These are phyloP conservation scores for Suillus americanus DNA, from an alignment of 768 basidiomycete genomes.

Conservation along the genomic window DNA sequence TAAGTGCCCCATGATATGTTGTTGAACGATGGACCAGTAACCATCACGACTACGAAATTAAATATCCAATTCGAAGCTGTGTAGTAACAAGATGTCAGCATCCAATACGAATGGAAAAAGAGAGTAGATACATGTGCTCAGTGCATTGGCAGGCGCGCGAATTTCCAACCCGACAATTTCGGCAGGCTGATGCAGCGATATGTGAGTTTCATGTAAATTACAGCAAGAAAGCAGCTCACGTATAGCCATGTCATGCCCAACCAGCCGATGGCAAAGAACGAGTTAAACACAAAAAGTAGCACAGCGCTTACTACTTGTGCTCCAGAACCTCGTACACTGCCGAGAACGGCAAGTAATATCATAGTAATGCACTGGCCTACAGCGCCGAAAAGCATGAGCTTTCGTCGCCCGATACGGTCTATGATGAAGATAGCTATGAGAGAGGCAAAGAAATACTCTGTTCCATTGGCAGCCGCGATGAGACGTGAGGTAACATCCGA, in stretches of 20 bases:
- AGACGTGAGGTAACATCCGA: slow-evolving; percentile 58
- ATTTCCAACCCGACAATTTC: slow-evolving; percentile 64
- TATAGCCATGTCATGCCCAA: slow-evolving; percentile 73
- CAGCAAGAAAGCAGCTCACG: slow-evolving; percentile 32
- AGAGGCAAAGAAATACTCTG: slow-evolving; percentile 72
- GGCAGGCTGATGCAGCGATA: slow-evolving; percentile 43
- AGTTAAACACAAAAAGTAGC: slow-evolving; percentile 68
- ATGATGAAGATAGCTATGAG: slow-evolving; percentile 70
- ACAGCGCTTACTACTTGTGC: slow-evolving; percentile 53
- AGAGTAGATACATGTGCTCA: slow-evolving; percentile 46
- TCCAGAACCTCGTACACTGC: slow-evolving; percentile 47
- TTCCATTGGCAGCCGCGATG: slow-evolving; percentile 66
- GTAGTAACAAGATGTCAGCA: not conserved
- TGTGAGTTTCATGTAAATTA: not conserved
- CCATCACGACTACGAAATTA: slow-evolving; percentile 60
- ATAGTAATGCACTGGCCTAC: slow-evolving; percentile 57
- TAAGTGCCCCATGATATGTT: slow-evolving; percentile 61
- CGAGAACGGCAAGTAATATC: slow-evolving; percentile 58
- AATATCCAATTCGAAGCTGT: slow-evolving; percentile 51
- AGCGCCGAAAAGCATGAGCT: slow-evolving; percentile 70
- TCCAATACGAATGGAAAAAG: not conserved
- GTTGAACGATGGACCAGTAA: slow-evolving; percentile 58
- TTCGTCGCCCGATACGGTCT: slow-evolving; percentile 71
- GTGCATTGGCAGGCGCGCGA: slow-evolving; percentile 62
- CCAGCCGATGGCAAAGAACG: slow-evolving; percentile 71